phyloP scores from a whole-genome alignment of 2,329 filamentous ascomycete genomes.

The Fusarium albidum region DNA sequence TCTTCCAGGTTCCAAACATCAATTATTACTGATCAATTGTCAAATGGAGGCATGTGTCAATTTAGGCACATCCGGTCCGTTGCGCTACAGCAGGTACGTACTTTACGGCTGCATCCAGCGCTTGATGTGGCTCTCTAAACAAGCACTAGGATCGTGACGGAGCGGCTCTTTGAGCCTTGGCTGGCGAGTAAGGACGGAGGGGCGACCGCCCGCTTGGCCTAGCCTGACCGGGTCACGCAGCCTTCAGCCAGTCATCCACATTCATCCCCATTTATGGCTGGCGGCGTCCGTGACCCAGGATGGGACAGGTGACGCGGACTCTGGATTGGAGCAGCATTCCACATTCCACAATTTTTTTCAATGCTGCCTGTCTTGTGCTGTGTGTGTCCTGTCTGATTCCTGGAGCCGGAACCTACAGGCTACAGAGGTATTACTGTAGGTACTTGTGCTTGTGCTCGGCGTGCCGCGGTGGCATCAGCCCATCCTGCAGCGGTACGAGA shows the following conservation, averaged over 20 bases:
- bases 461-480: constrained; percentile 28
- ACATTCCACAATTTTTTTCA: constrained; percentile 9
- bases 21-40: constrained; percentile 20
- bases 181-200: constrained; percentile 32
- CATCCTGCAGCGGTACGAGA: constrained; percentile 32
- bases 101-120: constrained; percentile 13
- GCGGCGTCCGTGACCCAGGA: constrained; percentile 25
- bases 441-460: background rate
- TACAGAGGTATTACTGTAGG: too few relatives aligned
- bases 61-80: constrained; percentile 17
- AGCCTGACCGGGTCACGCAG: constrained; percentile 34
- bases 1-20: constrained; percentile 14
- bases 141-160: constrained; percentile 41
- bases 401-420: too few relatives aligned
- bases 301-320: constrained; percentile 32
- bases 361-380: constrained; percentile 1
- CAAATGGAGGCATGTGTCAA: constrained; percentile 31
- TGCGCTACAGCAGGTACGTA: constrained; percentile 25
- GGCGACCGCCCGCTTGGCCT: constrained; percentile 31
- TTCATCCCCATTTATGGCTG: constrained; percentile 32
- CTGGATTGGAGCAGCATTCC: constrained; percentile 34
- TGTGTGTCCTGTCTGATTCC: constrained; percentile 11
- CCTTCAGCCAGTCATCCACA: constrained; percentile 34
- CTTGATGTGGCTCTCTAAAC: constrained; percentile 26
- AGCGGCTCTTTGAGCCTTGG: constrained; percentile 40